Base-by-base conservation (phyloP, 2,329 filamentous ascomycete species). In the Alternaria angustiovoidea region DNA sequence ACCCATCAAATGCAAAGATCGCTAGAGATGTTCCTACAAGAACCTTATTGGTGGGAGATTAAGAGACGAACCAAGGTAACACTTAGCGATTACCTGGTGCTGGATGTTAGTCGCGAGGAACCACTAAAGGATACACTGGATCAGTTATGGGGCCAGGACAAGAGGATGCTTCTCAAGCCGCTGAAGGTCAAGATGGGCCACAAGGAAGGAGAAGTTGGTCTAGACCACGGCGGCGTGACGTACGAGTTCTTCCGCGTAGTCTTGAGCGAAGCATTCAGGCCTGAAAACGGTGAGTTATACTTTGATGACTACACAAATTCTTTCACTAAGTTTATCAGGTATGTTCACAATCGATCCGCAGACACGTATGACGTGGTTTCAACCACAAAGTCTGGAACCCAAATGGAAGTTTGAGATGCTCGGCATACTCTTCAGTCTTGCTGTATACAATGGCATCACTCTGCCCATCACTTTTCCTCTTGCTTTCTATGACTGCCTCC, bases 171-270 rank as follows among this genome's bases (percentile, higher is more conserved):
- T 3, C 82, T 94, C 71, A 88, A 93, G 26, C 95, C 95, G 1
- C 81, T 99, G 34, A 97, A 97, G 71, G 90, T 99, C 8, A 89
- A 92, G 51, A 87, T 98, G 58, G 93, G 93, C 4, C 90, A 76
- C 14, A 61, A 93, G 73, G 89, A 92, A 54, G 92, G 93, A 30
- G 95, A 98, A 77, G 89, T 96, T 75, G 95, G 95, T 0, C 88
- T 96, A 34, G 95, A 99, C 76, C 93, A 94, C 49, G 95, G 95
- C 43, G 95, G 95, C 64, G 94, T 99, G 1, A 94, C 97, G 70
- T 94, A 97, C 75, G 95, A 99, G 65, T 98, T 97, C 75, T 98
- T 99, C 80, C 88, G 93, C 16, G 80, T 97, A 28, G 88, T 92
- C 18, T 89, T 97, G 68, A 87, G 88, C 1, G 90, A 96, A 72